Evolutionary conservation across 768 basidiomycete genomes (phyloP).

Genomic region (Pisolithus marmoratus): DNA sequence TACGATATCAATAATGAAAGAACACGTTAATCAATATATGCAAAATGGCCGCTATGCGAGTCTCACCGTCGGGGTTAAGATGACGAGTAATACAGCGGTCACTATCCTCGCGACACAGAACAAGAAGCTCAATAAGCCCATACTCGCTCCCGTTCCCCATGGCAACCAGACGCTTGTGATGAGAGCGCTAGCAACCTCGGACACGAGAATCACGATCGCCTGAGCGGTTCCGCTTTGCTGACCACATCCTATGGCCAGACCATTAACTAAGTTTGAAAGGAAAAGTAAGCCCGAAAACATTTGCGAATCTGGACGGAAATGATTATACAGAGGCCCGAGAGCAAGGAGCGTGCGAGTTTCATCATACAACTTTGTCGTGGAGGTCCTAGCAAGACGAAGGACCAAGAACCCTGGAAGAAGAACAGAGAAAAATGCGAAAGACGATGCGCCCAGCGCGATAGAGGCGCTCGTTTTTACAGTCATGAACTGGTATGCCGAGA

Average conservation of each 20-base stretch:
- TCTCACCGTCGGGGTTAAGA: conserved; percentile 82
- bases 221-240: conserved; percentile 90
- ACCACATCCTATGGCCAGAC: conserved; percentile 81
- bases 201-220: conserved; percentile 81
- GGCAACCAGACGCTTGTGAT: conserved; percentile 93
- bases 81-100: conserved; percentile 83
- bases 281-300: conserved; percentile 82
- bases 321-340: conserved; percentile 91
- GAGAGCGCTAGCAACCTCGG: conserved; percentile 83
- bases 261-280: conserved; percentile 75
- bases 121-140: conserved; percentile 93
- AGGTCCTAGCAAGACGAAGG: conserved; percentile 70
- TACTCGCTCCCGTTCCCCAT: conserved; percentile 94
- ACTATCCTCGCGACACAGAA: conserved; percentile 89
- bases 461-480: conserved; percentile 47
- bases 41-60: background rate
- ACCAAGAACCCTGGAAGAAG: conserved; percentile 70
- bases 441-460: conserved; percentile 73
- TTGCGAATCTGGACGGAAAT: conserved; percentile 87
- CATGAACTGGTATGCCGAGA: conserved; percentile 66
- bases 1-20: conserved; percentile 23
- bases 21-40: conserved; percentile 7
- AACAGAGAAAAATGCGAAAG: conserved; percentile 77
- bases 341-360: conserved; percentile 88
- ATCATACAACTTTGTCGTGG: conserved; percentile 89